Percentiles rank a stretch among this genome's conserved stretches.
Evolutionary conservation across 192 early-diverging fungal species (phyloP).

Genomic region (Coemansia umbellata): DNA sequence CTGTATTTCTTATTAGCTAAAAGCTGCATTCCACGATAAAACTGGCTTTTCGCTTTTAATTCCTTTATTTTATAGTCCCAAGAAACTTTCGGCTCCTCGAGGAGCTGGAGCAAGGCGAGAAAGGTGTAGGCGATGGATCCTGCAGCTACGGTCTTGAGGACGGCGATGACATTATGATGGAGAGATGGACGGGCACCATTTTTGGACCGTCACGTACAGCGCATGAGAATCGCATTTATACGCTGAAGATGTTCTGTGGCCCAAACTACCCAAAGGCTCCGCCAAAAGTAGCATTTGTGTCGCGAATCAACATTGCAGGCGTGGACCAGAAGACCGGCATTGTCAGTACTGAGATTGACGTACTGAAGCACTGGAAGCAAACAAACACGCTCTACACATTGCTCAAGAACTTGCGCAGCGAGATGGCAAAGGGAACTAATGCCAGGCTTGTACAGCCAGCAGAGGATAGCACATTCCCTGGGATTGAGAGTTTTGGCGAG

Average conservation of each 20-base stretch:
- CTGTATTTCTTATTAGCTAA: too few species aligned
- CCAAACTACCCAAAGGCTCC: conserved; percentile 79
- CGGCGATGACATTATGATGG: conserved; percentile 68
- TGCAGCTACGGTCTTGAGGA: conserved; percentile 90
- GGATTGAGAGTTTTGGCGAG: background rate
- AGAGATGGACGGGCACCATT: conserved; percentile 92
- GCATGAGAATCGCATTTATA: conserved; percentile 97
- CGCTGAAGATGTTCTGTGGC: conserved; percentile 79
- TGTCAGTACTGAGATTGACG: conserved; percentile 66
- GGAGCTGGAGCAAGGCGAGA: conserved; percentile 96
- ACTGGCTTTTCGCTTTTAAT: too few species aligned
- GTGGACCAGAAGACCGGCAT: conserved; percentile 79
- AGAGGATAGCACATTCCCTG: conserved; percentile 63
- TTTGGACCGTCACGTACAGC: conserved; percentile 71
- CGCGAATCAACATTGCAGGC: conserved; percentile 80
- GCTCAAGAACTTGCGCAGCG: conserved; percentile 75
- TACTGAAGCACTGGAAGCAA: conserved; percentile 84
- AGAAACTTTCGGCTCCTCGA: conserved; percentile 95
- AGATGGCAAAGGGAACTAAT: conserved; percentile 83
- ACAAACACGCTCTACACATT: conserved; percentile 74
- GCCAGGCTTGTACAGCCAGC: conserved; percentile 85
- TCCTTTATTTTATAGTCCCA: conserved; percentile 64
- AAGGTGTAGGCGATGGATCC: conserved; percentile 90
- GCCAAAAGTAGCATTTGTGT: conserved; percentile 75
- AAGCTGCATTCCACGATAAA: too few species aligned